These are phyloP conservation scores for Neofusicoccum cordaticola DNA, from an alignment of 2,329 filamentous ascomycete genomes.

Conservation along the genomic window DNA sequence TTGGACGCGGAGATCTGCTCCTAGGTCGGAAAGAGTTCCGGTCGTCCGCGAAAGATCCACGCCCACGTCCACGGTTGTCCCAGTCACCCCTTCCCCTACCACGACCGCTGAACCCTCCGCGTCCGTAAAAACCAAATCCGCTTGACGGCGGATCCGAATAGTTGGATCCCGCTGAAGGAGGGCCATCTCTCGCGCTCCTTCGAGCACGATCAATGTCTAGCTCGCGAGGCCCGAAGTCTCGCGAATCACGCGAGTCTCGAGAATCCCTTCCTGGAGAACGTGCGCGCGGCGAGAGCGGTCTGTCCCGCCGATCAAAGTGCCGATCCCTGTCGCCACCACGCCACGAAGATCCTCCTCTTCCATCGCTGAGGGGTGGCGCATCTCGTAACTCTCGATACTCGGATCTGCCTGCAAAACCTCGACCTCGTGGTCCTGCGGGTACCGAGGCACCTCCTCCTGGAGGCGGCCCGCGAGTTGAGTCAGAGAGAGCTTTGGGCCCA, in stretches of 20 bases:
- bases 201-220: conserved; percentile 66
- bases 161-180: conserved; percentile 67
- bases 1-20: conserved; percentile 64
- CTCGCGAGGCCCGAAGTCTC: conserved; percentile 59
- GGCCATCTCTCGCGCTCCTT: conserved; percentile 69
- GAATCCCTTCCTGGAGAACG: conserved; percentile 60
- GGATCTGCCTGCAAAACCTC: conserved; percentile 64
- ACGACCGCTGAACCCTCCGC: conserved; percentile 50
- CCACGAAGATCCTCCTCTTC: conserved; percentile 55
- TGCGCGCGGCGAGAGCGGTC: conserved; percentile 60
- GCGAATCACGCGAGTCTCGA: conserved; percentile 62
- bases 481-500: conserved; percentile 75
- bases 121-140: conserved; percentile 30
- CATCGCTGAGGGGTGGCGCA: conserved; percentile 59
- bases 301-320: conserved; percentile 54
- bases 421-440: conserved; percentile 56
- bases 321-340: conserved; percentile 50
- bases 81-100: conserved; percentile 50
- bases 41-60: conserved; percentile 43
- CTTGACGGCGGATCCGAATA: conserved; percentile 66
- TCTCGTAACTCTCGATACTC: conserved; percentile 50
- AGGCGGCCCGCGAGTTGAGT: conserved; percentile 50
- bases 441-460: conserved; percentile 29
- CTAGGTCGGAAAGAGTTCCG: conserved; percentile 61
- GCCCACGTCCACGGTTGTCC: conserved; percentile 50